Base-by-base conservation (phyloP, 23 red algal species). In the Gracilaria gracilis region DNA sequence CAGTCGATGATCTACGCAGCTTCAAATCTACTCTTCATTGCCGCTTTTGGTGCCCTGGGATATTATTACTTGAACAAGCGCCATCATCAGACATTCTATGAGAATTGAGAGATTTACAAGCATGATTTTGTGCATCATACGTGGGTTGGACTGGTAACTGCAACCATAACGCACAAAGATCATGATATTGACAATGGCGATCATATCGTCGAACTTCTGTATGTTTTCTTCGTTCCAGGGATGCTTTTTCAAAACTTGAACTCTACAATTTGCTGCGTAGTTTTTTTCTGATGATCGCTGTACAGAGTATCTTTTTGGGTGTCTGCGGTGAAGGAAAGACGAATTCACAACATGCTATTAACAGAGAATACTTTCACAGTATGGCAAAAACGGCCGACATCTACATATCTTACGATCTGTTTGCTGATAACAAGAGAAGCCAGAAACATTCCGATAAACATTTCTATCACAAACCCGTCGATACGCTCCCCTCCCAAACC, bases 161-260 rank as follows among this genome's bases (percentile, higher is more conserved):
- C 92, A 29, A 94, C 88, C 64, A 75, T 94, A 57, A 94, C 92
- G 21, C 92, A 94, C 48, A 94, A 94, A 65, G 83, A 94, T 94
- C 51, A n/a, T n/a, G n/a, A n/a, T n/a, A n/a, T 40, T 94, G 36
- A 87, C 92, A 19, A 49, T 94, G 0, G 92, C 83, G 48, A 94
- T 94, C 57, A 75, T 94, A 20, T 34, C 88, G 34, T 83, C 74
- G 59, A 83, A 86, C 21, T 94, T 88, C 27, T 94, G 92, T 47
- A 87, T 94, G 36, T 94, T 94, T 81, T 61, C 82, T 0, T 67
- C 80, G 32, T 93, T 93, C 81, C 27, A 84, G 20, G 79, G 67
- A 23, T 92, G 88, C 75, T 19, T 79, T 37, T 90, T 90, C 46
- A 20, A 19, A 20, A 82, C 79, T 59, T 82, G 54, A 39, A 4